Conservation (phyloP, 2,329 filamentous ascomycete species). For the Alternaria solani region DNA sequence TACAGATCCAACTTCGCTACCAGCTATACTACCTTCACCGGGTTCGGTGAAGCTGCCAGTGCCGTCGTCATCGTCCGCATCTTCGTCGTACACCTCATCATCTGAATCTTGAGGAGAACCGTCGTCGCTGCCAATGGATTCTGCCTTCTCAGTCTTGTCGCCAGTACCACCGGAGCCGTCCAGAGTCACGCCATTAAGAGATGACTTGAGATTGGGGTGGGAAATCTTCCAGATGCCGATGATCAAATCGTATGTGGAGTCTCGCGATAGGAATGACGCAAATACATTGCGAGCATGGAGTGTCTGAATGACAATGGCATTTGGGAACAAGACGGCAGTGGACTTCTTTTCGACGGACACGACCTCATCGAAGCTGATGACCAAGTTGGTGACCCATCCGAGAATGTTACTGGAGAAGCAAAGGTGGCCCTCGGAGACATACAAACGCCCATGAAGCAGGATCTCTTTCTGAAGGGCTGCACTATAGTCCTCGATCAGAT, state of each 20-base stretch:
- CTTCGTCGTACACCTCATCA: constrained; percentile 81
- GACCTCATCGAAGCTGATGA: constrained; percentile 98
- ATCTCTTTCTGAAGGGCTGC: constrained; percentile 96
- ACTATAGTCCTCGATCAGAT: constrained; percentile 97
- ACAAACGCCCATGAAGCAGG: constrained; percentile 88
- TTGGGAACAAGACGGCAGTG: constrained; percentile 94
- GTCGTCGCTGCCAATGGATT: constrained; percentile 62
- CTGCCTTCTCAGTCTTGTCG: constrained; percentile 89
- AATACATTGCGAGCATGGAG: constrained; percentile 95
- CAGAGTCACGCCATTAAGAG: constrained; percentile 84
- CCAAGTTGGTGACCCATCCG: constrained; percentile 95
- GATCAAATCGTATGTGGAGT: constrained; percentile 95
- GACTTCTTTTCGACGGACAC: constrained; percentile 96
- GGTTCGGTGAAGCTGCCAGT: constrained; percentile 70
- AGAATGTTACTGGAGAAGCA: constrained; percentile 99
- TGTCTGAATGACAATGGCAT: constrained; percentile 95
- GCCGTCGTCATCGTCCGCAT: constrained; percentile 76
- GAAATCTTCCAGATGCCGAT: constrained; percentile 98
- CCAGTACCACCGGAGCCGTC: constrained; percentile 74
- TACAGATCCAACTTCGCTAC: constrained; percentile 59
- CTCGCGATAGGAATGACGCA: constrained; percentile 90
- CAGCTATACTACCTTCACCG: constrained; percentile 61
- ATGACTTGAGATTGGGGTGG: constrained; percentile 89
- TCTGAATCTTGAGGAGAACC: constrained; percentile 70
- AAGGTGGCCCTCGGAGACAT: constrained; percentile 95